These are phyloP conservation scores for Sphaerostilbella broomeana DNA, from an alignment of 2,329 filamentous ascomycete species.

Conservation along the genomic window DNA sequence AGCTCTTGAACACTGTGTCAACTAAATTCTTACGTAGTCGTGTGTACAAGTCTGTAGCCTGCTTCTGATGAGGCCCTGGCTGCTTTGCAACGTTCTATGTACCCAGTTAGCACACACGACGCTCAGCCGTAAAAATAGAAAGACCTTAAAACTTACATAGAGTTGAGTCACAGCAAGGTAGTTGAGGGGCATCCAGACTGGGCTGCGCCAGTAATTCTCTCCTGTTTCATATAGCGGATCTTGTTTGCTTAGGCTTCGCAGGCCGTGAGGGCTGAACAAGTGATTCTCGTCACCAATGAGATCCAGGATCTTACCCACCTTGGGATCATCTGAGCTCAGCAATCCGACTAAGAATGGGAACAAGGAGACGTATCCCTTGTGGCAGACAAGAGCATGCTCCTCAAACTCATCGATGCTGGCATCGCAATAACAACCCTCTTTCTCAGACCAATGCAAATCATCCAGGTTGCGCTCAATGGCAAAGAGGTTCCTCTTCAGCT, in stretches of 20 bases:
- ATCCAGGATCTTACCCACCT: constrained; percentile 67
- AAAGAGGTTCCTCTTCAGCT: constrained; percentile 64
- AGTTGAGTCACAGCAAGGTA: constrained; percentile 78
- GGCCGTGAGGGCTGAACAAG: constrained; percentile 84
- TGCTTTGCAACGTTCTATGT: constrained; percentile 54
- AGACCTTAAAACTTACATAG: constrained; percentile 50
- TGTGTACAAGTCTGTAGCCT: constrained; percentile 68
- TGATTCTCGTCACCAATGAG: constrained; percentile 75
- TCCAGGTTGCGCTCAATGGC: constrained; percentile 82
- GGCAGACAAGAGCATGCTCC: constrained; percentile 82
- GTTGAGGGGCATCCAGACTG: constrained; percentile 95
- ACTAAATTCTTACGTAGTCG: constrained; percentile 77
- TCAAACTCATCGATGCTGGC: constrained; percentile 94
- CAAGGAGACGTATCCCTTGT: constrained; percentile 91
- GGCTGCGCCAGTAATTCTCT: constrained; percentile 96
- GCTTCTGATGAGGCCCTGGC: constrained; percentile 60
- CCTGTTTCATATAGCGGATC: constrained; percentile 79
- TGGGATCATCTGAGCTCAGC: constrained; percentile 64
- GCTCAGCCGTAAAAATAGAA: constrained; percentile 1
- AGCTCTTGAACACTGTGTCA: constrained; percentile 79
- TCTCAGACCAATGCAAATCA: constrained; percentile 86
- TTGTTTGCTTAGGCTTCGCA: constrained; percentile 79
- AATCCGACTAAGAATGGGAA: constrained; percentile 88
- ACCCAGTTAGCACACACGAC: constrained; percentile 23
- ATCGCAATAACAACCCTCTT: constrained; percentile 81